Evolutionary conservation across 2,329 filamentous ascomycete genomes (phyloP).

Genomic region (Cryphonectria carpinicola): DNA sequence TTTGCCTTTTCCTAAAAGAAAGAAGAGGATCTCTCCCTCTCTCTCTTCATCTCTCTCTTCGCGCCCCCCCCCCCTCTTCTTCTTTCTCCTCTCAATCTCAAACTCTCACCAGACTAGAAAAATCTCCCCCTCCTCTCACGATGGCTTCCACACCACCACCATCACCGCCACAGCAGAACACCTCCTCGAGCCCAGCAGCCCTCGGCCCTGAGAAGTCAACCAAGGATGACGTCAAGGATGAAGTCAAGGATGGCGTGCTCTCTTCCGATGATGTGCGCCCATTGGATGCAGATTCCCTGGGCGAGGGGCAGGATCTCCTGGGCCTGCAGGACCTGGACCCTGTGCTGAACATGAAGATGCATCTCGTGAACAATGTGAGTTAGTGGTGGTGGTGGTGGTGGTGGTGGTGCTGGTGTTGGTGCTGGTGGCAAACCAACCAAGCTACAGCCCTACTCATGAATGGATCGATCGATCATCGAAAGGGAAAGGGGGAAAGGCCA

Average conservation of each 20-base stretch:
- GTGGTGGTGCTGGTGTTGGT: too few species aligned
- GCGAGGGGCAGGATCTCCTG: slow-evolving; percentile 46
- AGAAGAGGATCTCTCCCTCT: not conserved
- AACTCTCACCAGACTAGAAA: not conserved
- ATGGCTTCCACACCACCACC: not conserved
- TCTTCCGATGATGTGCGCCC: slow-evolving; percentile 10
- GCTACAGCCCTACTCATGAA: too few species aligned
- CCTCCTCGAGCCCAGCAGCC: not conserved
- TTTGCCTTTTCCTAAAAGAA: not conserved
- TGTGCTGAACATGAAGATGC: slow-evolving; percentile 59
- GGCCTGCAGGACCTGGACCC: slow-evolving; percentile 55
- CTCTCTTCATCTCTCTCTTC: not conserved
- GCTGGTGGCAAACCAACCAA: too few species aligned
- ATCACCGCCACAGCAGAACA: not conserved
- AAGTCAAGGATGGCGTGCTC: not conserved
- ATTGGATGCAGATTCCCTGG: slow-evolving; percentile 17
- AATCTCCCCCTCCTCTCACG: not conserved
- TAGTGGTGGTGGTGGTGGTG: not conserved
- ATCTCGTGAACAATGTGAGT: slow-evolving; percentile 57
- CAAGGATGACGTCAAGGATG: not conserved
- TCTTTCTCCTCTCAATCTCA: not conserved
- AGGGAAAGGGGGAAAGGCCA: not conserved
- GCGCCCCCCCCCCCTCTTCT: too few species aligned
- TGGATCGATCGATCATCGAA: too few species aligned
- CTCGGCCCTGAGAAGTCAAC: slow-evolving; percentile 1